These are phyloP conservation scores for Leccinum aurantiacum DNA, from an alignment of 768 basidiomycete species.

Conservation along the genomic window DNA sequence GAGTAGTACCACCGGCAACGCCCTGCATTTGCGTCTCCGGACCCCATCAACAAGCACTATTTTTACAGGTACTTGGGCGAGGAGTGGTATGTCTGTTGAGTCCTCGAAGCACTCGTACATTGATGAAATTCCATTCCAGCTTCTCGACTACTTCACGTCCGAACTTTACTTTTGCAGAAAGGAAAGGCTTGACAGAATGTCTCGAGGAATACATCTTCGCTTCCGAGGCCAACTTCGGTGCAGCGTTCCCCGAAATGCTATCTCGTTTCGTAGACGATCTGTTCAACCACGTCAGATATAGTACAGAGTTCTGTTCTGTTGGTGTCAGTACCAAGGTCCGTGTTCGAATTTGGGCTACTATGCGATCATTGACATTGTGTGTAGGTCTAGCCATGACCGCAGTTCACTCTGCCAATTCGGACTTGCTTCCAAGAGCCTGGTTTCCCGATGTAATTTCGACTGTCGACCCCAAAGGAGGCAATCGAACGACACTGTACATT, in stretches of 20 bases:
- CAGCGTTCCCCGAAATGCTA: constrained; percentile 43
- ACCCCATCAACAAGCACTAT: constrained; percentile 36
- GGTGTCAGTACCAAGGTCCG: constrained; percentile 61
- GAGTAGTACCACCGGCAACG: constrained; percentile 29
- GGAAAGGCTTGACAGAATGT: constrained; percentile 36
- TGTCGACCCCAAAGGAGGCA: constrained; percentile 9
- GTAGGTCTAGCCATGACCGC: constrained; percentile 58
- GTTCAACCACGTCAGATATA: constrained; percentile 62
- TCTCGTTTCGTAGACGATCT: constrained; percentile 59
- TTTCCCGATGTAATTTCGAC: constrained; percentile 22
- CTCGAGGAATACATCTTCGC: too few species aligned
- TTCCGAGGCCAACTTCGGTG: constrained; percentile 40
- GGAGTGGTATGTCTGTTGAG: constrained; percentile 39
- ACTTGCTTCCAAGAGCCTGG: constrained; percentile 23
- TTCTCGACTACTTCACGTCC: constrained; percentile 54
- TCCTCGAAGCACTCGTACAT: background rate
- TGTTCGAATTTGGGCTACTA: constrained; percentile 35
- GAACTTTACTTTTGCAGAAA: constrained; percentile 30
- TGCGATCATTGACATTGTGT: constrained; percentile 24
- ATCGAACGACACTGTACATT: constrained; percentile 44
- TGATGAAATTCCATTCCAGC: constrained; percentile 31
- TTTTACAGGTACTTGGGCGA: constrained; percentile 59
- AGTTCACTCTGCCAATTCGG: constrained; percentile 19
- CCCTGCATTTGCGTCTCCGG: constrained; percentile 17
- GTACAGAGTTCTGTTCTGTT: constrained; percentile 58